Base-by-base conservation (phyloP, 768 basidiomycete genomes). In the Gautieria morchelliformis region DNA sequence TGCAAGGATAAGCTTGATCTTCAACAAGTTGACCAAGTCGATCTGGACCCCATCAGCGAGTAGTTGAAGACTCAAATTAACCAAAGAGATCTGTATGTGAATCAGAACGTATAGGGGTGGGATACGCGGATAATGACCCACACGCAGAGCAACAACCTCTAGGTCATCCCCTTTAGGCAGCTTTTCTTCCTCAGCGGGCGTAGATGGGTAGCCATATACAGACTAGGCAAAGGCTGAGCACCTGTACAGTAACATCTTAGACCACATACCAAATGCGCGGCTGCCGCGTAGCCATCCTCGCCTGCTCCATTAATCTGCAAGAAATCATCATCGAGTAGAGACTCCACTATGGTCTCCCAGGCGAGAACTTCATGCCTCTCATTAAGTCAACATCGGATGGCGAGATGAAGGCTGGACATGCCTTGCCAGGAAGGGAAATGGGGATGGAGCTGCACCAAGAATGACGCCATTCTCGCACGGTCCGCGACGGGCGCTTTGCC, bases 381-480 rank as follows among this genome's bases (percentile, higher is more conserved):
- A 33, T 22, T 12, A 57, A 14, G 8, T 37, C 35, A 37, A 3
- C 35, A 14, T 37, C 35, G 35, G 22, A 46, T 55, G 22, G 10
- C 15, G n/a, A 50, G 41, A 17, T 20, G 32, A 54, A 45, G 3
- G 14, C 9, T n/a, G 8, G 5, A 54, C 67, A 52, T 61, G 86
- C 87, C 74, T 77, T 74, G 73, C 87, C 87, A 89, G 14, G 61
- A 66, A 17, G 84, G 77, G 67, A 88, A 84, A 68, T 85, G 78
- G 0, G 84, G 74, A n/a, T 74, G 81, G 30, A 90, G 74, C 62
- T 84, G 85, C 32, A 81, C 75, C 17, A 89, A 70, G 68, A 89
- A 89, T 9, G 76, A 72, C 15, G 81, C 71, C 11, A 89, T 72
- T 52, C 74, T 78, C 35, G 78, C 69, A 15, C 84, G 78, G 52